Conservation (phyloP, 2,329 filamentous ascomycete species). For the Colletotrichum endophyticum region DNA sequence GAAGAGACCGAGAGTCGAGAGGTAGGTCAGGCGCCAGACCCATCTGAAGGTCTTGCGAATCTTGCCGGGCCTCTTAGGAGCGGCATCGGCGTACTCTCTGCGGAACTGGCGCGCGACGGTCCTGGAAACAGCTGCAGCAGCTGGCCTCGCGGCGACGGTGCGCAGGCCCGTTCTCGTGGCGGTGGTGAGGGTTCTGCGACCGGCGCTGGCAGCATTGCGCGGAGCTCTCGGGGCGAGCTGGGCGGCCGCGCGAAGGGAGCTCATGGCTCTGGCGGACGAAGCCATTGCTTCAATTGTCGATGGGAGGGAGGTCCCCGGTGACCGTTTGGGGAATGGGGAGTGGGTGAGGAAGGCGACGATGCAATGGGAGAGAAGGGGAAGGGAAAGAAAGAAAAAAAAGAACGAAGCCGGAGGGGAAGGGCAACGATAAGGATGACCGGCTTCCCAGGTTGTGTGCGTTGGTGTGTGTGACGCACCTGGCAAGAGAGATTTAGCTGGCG, state of each 20-base stretch:
- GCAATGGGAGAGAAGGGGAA: neutral
- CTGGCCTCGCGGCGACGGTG: slow-evolving; percentile 14
- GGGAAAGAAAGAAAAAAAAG: neutral
- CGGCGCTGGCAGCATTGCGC: slow-evolving; percentile 27
- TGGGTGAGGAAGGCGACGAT: slow-evolving; percentile 9
- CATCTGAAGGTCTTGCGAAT: slow-evolving; percentile 76
- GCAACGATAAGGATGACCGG: slow-evolving; percentile 19
- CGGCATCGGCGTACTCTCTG: slow-evolving; percentile 54
- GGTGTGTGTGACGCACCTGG: slow-evolving; percentile 11
- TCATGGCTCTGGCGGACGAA: slow-evolving; percentile 49
- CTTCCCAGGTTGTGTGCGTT: neutral
- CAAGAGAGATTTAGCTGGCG: slow-evolving; percentile 15
- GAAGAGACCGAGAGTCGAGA: slow-evolving; percentile 72
- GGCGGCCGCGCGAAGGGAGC: slow-evolving; percentile 30
- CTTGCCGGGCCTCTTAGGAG: slow-evolving; percentile 58
- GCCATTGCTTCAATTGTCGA: slow-evolving; percentile 43
- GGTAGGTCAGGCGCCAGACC: slow-evolving; percentile 82
- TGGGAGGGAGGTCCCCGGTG: slow-evolving; percentile 10
- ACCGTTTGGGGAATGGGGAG: neutral
- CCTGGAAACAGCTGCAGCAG: neutral
- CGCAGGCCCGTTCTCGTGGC: slow-evolving; percentile 25
- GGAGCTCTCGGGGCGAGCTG: slow-evolving; percentile 28
- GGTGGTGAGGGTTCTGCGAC: slow-evolving; percentile 37
- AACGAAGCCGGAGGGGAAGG: slow-evolving; percentile 3
- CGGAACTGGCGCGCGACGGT: slow-evolving; percentile 43